Percentiles rank a stretch among this genome's conserved stretches.
Evolutionary conservation across 2,329 filamentous ascomycete genomes (phyloP).

Genomic region (Penicillium sp.): DNA sequence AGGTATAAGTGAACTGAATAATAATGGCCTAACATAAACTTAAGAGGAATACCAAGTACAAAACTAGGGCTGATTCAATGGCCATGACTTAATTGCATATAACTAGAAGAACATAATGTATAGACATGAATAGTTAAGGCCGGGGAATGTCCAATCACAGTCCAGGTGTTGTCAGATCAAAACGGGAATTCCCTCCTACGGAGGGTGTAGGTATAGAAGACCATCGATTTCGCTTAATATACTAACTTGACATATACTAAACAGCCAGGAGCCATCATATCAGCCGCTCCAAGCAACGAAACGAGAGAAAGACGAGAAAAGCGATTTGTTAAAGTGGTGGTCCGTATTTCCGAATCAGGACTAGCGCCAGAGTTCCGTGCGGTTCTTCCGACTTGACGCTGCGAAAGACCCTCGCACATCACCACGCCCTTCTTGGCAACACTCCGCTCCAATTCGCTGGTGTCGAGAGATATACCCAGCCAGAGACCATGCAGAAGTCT

Average conservation of each 20-base stretch:
- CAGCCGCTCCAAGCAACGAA: not conserved
- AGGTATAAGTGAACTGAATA: not conserved
- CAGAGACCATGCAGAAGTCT: slow-evolving; percentile 41
- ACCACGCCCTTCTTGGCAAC: slow-evolving; percentile 19
- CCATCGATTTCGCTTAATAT: not conserved
- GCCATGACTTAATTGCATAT: not conserved
- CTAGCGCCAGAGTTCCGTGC: slow-evolving; percentile 30
- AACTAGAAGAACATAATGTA: not conserved
- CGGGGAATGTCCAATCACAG: slow-evolving; percentile 15
- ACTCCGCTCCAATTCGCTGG: slow-evolving; percentile 22
- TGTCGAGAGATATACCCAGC: slow-evolving; percentile 23
- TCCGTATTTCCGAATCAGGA: slow-evolving; percentile 23
- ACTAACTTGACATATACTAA: not conserved
- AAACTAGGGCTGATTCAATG: not conserved
- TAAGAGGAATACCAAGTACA: not conserved
- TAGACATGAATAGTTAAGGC: not conserved
- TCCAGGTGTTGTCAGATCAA: slow-evolving; percentile 18
- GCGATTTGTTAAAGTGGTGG: slow-evolving; percentile 1
- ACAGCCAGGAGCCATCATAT: not conserved
- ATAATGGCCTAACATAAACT: not conserved
- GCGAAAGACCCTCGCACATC: slow-evolving; percentile 25
- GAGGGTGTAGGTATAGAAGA: not conserved
- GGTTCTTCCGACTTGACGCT: slow-evolving; percentile 19
- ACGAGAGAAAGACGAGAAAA: not conserved
- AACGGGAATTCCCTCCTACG: not conserved